A percentile compares a stretch with the other conserved stretches of the same genome.
These are phyloP conservation scores for Linnemannia zychae DNA, from an alignment of 192 early-diverging fungal genomes.

Conservation along the genomic window DNA sequence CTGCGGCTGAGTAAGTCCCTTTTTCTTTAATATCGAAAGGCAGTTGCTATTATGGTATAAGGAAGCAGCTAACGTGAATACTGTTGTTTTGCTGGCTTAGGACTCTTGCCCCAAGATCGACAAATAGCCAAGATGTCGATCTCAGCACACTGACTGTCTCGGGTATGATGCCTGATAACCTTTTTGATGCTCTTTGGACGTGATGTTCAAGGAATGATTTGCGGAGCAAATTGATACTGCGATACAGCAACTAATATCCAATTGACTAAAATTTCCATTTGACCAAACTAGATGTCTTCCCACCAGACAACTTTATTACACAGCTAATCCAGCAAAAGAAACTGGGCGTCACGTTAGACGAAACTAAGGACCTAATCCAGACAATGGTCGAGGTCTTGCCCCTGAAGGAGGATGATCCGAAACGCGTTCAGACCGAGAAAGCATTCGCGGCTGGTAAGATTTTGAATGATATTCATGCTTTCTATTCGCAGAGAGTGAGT, in stretches of 20 bases:
- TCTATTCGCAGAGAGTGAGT: not conserved
- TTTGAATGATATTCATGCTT: not conserved
- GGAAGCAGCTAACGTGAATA: not conserved
- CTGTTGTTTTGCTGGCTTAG: not conserved
- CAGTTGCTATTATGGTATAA: not conserved
- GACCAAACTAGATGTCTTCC: conserved; percentile 42
- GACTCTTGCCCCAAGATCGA: not conserved
- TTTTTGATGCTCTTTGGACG: not conserved
- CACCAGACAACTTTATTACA: conserved; percentile 24
- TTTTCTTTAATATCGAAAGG: not conserved
- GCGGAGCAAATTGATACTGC: not conserved
- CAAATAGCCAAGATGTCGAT: conserved; percentile 11
- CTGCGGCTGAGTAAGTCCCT: conserved; percentile 18
- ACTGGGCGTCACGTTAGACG: conserved; percentile 12
- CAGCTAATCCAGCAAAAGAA: conserved; percentile 36
- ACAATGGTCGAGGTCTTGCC: conserved; percentile 21
- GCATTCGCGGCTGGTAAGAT: conserved; percentile 27
- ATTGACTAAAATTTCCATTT: not conserved
- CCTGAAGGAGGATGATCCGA: conserved; percentile 25
- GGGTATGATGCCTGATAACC: conserved; percentile 12
- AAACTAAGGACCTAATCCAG: conserved; percentile 27
- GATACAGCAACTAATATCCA: not conserved
- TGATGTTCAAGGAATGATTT: not conserved
- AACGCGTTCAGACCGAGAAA: conserved; percentile 27
- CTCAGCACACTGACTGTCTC: conserved; percentile 24